phyloP scores from a whole-genome alignment of 2,329 filamentous ascomycete genomes.

The Trichoderma guizhouense region DNA sequence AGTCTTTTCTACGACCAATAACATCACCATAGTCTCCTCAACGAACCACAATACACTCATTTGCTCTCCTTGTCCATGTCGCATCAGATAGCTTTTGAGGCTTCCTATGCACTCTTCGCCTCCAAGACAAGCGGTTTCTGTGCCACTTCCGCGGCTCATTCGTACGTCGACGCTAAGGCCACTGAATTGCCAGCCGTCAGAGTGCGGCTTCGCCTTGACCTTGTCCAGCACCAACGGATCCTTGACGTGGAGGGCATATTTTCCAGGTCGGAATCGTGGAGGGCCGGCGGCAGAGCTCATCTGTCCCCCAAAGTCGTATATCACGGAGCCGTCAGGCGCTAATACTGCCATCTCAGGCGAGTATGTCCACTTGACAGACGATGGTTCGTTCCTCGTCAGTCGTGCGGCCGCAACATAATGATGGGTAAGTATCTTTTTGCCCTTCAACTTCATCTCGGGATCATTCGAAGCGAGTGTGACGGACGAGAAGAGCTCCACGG shows the following conservation, averaged over 20 bases:
- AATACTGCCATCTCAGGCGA: constrained; percentile 33
- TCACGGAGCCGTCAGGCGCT: constrained; percentile 28
- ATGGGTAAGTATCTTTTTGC: constrained; percentile 33
- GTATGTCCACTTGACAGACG: constrained; percentile 33
- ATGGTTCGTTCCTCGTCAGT: constrained; percentile 32
- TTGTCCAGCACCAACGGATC: constrained; percentile 34
- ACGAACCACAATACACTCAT: constrained; percentile 38
- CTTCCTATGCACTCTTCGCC: constrained; percentile 19
- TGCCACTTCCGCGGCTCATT: constrained; percentile 29
- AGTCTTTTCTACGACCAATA: constrained; percentile 32
- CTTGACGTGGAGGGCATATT: constrained; percentile 32
- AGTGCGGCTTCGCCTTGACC: constrained; percentile 33
- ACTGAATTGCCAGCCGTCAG: constrained; percentile 35
- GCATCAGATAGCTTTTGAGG: constrained; percentile 34
- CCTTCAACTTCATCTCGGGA: constrained; percentile 26
- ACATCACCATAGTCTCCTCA: constrained; percentile 33
- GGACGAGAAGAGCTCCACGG: constrained; percentile 34
- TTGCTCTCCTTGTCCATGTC: constrained; percentile 34
- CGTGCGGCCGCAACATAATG: constrained; percentile 37
- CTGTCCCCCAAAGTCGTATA: constrained; percentile 31
- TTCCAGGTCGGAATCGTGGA: constrained; percentile 25
- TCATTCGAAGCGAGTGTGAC: constrained; percentile 29
- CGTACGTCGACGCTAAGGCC: constrained; percentile 34
- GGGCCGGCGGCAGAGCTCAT: constrained; percentile 7
- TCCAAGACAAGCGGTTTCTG: not conserved